These are phyloP conservation scores for Candida easanensis DNA, from an alignment of 805 yeast genomes.

Conservation along the genomic window DNA sequence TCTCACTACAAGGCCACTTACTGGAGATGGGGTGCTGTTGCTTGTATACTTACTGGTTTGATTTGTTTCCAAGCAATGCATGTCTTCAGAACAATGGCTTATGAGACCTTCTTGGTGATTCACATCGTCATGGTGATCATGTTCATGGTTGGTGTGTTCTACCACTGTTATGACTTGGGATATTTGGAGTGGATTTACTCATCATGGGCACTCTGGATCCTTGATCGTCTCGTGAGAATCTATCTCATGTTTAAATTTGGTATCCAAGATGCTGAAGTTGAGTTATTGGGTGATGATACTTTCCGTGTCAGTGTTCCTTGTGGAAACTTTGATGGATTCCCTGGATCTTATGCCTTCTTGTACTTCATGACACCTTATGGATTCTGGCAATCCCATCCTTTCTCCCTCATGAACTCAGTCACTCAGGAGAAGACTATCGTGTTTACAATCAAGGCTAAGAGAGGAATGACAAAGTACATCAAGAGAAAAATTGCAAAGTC, in stretches of 20 bases:
- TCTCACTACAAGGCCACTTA: constrained; percentile 11
- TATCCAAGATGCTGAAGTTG: constrained; percentile 22
- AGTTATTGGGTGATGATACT: constrained; percentile 37
- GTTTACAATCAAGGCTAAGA: constrained; percentile 48
- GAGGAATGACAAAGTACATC: constrained; percentile 54
- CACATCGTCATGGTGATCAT: constrained; percentile 56
- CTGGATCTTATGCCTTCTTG: constrained; percentile 57
- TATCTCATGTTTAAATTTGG: constrained; percentile 30
- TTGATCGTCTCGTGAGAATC: constrained; percentile 47
- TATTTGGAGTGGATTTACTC: constrained; percentile 46
- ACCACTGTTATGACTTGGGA: constrained; percentile 52
- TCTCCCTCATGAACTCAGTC: constrained; percentile 50
- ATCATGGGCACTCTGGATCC: constrained; percentile 22
- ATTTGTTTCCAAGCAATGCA: constrained; percentile 49
- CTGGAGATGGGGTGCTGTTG: constrained; percentile 41
- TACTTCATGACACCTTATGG: constrained; percentile 49
- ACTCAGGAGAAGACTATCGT: constrained; percentile 37
- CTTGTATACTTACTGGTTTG: constrained; percentile 40
- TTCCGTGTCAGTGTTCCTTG: constrained; percentile 40
- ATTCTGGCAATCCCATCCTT: constrained; percentile 76
- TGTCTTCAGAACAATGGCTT: constrained; percentile 47
- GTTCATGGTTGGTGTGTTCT: constrained; percentile 54
- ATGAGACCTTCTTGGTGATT: constrained; percentile 57
- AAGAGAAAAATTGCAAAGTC: constrained; percentile 29
- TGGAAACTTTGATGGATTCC: constrained; percentile 49